A percentile compares a stretch with the other conserved stretches of the same genome.
phyloP scores from a whole-genome alignment of 2,329 filamentous ascomycete genomes.

The Tolypocladium pustulatum region DNA sequence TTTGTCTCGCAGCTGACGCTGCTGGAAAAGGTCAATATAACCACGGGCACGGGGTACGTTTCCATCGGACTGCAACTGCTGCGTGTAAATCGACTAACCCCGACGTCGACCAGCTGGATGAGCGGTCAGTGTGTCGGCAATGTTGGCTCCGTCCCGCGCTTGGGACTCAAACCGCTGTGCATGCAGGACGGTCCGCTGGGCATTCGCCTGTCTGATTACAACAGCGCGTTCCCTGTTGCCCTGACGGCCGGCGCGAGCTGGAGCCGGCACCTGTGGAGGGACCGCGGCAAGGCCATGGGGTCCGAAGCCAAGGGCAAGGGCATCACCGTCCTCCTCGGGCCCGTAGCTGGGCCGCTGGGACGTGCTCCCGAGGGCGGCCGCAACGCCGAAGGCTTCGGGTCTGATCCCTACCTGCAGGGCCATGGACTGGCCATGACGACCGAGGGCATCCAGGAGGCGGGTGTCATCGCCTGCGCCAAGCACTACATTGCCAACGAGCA shows the following conservation, averaged over 20 bases:
- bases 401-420: constrained; percentile 67
- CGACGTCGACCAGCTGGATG: constrained; percentile 20
- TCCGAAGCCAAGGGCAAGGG: constrained; percentile 65
- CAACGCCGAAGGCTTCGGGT: constrained; percentile 59
- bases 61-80: not conserved
- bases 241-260: constrained; percentile 77
- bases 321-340: constrained; percentile 57
- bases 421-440: constrained; percentile 62
- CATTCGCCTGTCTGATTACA: constrained; percentile 66
- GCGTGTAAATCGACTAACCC: not conserved
- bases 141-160: constrained; percentile 55
- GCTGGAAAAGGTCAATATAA: constrained; percentile 87
- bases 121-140: constrained; percentile 71
- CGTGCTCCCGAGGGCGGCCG: constrained; percentile 34
- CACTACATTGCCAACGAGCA: constrained; percentile 68
- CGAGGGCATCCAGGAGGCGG: constrained; percentile 70
- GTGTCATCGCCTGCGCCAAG: constrained; percentile 76
- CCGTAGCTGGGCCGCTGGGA: constrained; percentile 36
- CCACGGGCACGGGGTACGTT: constrained; percentile 76
- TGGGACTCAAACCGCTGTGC: constrained; percentile 66
- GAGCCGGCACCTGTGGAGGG: constrained; percentile 57
- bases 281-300: constrained; percentile 36
- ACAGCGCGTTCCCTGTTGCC: constrained; percentile 70
- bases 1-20: constrained; percentile 80
- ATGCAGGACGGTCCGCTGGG: constrained; percentile 80